Conservation (phyloP, 441 rosid species). For the Gossypium gossypioides region DNA sequence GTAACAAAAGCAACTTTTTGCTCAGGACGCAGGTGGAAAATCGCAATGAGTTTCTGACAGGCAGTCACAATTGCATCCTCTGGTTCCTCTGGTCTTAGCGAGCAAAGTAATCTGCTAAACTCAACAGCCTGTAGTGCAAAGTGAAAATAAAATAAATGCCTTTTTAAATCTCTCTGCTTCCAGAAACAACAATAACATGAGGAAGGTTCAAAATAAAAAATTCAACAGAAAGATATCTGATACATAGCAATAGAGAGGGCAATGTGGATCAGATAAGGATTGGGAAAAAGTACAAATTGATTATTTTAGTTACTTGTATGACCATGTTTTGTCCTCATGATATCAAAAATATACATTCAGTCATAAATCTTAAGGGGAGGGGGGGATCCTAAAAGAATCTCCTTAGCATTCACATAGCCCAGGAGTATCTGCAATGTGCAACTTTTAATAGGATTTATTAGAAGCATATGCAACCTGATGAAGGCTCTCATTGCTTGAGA, state of each 20-base stretch:
- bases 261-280: not conserved
- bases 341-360: not conserved
- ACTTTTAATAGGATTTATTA: not conserved
- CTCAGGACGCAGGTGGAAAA: constrained; percentile 80
- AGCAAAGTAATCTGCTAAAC: constrained; percentile 77
- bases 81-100: constrained; percentile 61
- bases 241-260: not conserved
- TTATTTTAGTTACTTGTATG: not conserved
- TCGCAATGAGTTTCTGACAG: constrained; percentile 66
- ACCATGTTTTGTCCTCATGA: not conserved
- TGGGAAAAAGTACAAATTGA: not conserved
- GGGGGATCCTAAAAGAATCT: not conserved
- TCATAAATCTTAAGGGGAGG: not conserved
- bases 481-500: not conserved
- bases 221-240: not conserved
- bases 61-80: constrained; percentile 86
- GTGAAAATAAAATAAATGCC: constrained; percentile 12
- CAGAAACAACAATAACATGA: constrained; percentile 4
- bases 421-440: not conserved
- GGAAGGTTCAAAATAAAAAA: not conserved
- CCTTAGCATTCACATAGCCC: not conserved
- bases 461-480: not conserved
- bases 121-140: constrained; percentile 61
- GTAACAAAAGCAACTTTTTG: constrained; percentile 81
- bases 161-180: not conserved